These are phyloP conservation scores for Chalciporus sphaerocephalus DNA, from an alignment of 768 basidiomycete genomes.

Conservation along the genomic window DNA sequence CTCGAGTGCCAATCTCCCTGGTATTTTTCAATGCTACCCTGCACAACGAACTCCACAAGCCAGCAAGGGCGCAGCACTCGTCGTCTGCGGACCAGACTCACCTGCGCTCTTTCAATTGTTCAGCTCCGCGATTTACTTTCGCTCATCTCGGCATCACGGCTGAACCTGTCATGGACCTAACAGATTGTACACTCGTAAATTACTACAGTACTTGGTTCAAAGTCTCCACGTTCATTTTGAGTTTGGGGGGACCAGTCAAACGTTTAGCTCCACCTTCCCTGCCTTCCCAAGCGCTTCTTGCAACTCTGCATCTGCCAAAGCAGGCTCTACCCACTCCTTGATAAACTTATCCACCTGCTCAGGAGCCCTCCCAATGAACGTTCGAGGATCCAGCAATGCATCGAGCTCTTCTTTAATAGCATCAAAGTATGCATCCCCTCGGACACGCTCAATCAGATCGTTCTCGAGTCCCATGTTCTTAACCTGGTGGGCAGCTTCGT, in stretches of 20 bases:
- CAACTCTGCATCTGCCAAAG: constrained; percentile 55
- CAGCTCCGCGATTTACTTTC: constrained; percentile 10
- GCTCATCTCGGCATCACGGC: neutral
- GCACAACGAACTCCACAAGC: neutral
- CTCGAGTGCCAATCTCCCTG: neutral
- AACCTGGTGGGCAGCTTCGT: constrained; percentile 91
- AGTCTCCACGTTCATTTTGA: no score
- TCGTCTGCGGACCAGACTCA: neutral
- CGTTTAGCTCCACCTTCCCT: constrained; percentile 61
- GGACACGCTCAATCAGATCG: constrained; percentile 88
- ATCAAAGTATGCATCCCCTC: constrained; percentile 79
- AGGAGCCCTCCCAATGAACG: constrained; percentile 91
- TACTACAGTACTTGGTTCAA: no score
- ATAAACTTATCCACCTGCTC: constrained; percentile 92
- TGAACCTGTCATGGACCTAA: constrained; percentile 9
- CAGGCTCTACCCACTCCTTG: constrained; percentile 83
- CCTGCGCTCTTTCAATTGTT: constrained; percentile 20
- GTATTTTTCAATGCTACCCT: constrained; percentile 1
- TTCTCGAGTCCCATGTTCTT: constrained; percentile 94
- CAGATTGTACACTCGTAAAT: constrained; percentile 5
- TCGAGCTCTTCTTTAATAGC: constrained; percentile 81
- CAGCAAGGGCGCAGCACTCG: neutral
- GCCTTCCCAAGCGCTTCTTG: constrained; percentile 48
- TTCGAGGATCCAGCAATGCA: constrained; percentile 72
- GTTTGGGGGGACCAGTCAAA: no score